Conservation (phyloP, 2,329 filamentous ascomycete genomes). For the Arthroderma uncinatum region DNA sequence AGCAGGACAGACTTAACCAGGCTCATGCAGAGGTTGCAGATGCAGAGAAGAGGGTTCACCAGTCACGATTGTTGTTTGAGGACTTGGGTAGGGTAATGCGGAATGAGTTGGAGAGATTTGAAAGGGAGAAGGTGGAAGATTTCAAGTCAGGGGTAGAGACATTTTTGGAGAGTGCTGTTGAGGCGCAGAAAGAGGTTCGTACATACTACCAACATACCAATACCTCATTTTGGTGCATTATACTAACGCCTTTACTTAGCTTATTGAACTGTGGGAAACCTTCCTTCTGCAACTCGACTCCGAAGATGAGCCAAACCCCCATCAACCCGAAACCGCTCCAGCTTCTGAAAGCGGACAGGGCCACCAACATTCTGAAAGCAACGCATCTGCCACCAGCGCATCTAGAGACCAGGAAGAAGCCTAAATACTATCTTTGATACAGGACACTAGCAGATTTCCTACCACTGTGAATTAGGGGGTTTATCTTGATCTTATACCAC, state of each 20-base stretch:
- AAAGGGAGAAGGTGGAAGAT: conserved; percentile 95
- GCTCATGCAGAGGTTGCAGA: conserved; percentile 89
- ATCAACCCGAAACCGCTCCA: conserved; percentile 19
- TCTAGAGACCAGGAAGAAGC: not conserved
- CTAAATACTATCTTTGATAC: not conserved
- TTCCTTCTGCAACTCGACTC: conserved; percentile 93
- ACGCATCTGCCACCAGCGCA: not conserved
- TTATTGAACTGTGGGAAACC: conserved; percentile 92
- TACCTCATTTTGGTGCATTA: not conserved
- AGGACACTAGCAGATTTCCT: not conserved
- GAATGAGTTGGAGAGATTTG: conserved; percentile 81
- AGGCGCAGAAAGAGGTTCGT: conserved; percentile 93
- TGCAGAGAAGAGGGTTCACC: conserved; percentile 84
- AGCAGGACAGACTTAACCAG: conserved; percentile 90
- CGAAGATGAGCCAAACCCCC: conserved; percentile 62
- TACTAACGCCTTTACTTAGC: conserved; percentile 28
- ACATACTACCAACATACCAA: conserved; percentile 10
- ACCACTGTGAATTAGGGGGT: not conserved
- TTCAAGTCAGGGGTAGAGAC: conserved; percentile 98
- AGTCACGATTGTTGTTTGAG: conserved; percentile 80
- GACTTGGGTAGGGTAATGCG: conserved; percentile 96
- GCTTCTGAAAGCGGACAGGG: conserved; percentile 1
- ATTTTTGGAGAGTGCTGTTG: conserved; percentile 89
- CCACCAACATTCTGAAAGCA: conserved; percentile 9
- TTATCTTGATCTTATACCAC: not conserved